Conservation (phyloP, 1,284 basidiomycete genomes). For the Thecaphora thlaspeos region DNA sequence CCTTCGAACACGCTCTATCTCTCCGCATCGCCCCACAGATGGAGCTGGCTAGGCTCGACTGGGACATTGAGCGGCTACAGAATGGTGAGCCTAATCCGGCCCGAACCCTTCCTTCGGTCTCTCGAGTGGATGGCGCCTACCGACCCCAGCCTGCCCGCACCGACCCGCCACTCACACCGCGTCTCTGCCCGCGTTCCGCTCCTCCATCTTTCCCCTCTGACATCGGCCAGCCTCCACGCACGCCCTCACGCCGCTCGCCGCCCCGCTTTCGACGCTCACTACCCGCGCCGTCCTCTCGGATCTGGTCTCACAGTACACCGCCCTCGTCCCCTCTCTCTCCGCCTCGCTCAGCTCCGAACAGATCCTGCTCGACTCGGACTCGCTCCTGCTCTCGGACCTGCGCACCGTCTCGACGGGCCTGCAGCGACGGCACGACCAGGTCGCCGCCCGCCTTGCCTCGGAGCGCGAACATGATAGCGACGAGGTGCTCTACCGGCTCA, state of each 20-base stretch:
- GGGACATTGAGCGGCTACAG: constrained; percentile 16
- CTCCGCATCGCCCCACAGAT: not conserved
- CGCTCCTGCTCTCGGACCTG: constrained; percentile 19
- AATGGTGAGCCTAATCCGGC: constrained; percentile 14
- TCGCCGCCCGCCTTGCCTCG: too few relatives aligned
- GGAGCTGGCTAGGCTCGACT: constrained; percentile 30
- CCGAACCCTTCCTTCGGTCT: too few relatives aligned
- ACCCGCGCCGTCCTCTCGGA: constrained; percentile 27
- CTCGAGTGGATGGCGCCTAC: too few relatives aligned
- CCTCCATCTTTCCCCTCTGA: not conserved
- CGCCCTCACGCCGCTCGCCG: constrained; percentile 13
- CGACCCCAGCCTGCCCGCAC: too few relatives aligned
- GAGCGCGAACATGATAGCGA: too few relatives aligned
- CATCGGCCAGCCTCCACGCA: constrained; percentile 10
- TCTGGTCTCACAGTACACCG: constrained; percentile 15
- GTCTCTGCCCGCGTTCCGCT: too few relatives aligned
- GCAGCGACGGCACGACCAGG: constrained; percentile 10
- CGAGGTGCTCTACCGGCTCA: constrained; percentile 1
- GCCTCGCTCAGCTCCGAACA: constrained; percentile 14
- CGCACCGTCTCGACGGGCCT: constrained; percentile 10
- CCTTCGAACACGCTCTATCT: too few relatives aligned
- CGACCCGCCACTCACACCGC: not conserved
- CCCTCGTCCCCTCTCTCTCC: constrained; percentile 11
- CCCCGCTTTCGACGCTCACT: constrained; percentile 13
- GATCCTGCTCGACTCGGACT: constrained; percentile 14